Evolutionary conservation across 257 asterid species (phyloP).

Genomic region (Ehretia macrophylla): DNA sequence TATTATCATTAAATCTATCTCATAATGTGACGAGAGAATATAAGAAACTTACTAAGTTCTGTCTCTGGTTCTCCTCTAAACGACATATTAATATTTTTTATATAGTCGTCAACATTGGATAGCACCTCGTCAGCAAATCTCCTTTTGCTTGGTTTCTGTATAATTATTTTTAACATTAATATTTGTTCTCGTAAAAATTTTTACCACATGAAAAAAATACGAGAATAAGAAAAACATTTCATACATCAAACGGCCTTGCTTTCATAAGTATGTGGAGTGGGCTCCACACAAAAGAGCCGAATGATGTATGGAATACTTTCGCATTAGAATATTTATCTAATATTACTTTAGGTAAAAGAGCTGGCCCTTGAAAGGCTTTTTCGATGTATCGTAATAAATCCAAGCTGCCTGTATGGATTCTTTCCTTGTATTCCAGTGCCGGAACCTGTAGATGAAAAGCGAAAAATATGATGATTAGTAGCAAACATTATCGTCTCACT

Average conservation of each 20-base stretch:
- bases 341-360: constrained; percentile 44
- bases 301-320: too few species aligned
- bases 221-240: too few species aligned
- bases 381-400: constrained; percentile 50
- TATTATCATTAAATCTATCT: too few species aligned
- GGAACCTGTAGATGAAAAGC: constrained; percentile 63
- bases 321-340: too few species aligned
- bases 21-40: neutral
- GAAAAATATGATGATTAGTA: neutral
- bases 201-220: neutral
- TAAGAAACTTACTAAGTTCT: constrained; percentile 21
- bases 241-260: too few species aligned
- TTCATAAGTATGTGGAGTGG: too few species aligned
- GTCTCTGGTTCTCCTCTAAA: constrained; percentile 39
- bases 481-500: too few species aligned
- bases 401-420: too few species aligned
- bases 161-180: neutral
- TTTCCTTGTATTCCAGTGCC: constrained; percentile 64
- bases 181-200: neutral
- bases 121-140: constrained; percentile 56
- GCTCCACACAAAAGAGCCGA: too few species aligned
- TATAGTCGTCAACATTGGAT: constrained; percentile 39
- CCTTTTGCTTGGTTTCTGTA: constrained; percentile 47
- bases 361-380: constrained; percentile 48
- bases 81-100: constrained; percentile 23